Evolutionary conservation across 2,329 filamentous ascomycete genomes (phyloP), one percentile per base, ranked within the genome.

Genomic region (Juglanconis juglandina): DNA sequence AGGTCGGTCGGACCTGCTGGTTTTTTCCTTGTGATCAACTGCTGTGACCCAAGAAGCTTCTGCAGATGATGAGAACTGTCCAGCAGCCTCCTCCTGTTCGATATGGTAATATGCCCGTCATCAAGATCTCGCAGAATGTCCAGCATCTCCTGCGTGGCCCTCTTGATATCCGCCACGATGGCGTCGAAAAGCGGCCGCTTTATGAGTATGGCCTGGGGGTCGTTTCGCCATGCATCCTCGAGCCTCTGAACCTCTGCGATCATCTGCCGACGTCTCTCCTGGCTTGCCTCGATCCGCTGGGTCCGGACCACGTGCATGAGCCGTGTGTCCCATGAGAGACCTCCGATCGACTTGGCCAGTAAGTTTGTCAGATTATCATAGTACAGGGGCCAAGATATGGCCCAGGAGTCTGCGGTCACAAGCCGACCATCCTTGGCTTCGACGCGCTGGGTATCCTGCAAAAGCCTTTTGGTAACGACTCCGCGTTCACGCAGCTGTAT

Each of bases 351-450:
- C 34, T 58, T 11, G 13, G 54, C 61, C 3, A 63, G 54, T 2
- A 35, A 42, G 4, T 8, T 39, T 17, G 11, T 32, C 14, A 63
- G 17, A 3, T 53, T 50, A 0, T 6, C 4, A 3, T 35, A 13
- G 53, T 53, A 63, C 35, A 63, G 17, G 1, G 58, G 58, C 61
- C 61, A 63, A 9, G 61, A 63, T 2, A 58, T 11, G 3, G 56
- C 51, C 51, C 46, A 42, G 2, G 46, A 32, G 1, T 42, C 33
- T 9, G 35, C 48, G 5, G 1, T 14, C 37, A 46, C 50, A 32
- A 57, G 24, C 10, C 30, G 46, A 33, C 9, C 11, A n/a, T 61
- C 58, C 1, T 34, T 51, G 17, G 11, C n/a, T 33, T 60, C 51
- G 7, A 61, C 3, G n/a, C 46, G 50, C n/a, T 33, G 13, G 1